Percentiles rank a stretch among this genome's conserved stretches.
phyloP scores from a whole-genome alignment of 1,284 basidiomycete genomes.

The Leccinum pachyderme region DNA sequence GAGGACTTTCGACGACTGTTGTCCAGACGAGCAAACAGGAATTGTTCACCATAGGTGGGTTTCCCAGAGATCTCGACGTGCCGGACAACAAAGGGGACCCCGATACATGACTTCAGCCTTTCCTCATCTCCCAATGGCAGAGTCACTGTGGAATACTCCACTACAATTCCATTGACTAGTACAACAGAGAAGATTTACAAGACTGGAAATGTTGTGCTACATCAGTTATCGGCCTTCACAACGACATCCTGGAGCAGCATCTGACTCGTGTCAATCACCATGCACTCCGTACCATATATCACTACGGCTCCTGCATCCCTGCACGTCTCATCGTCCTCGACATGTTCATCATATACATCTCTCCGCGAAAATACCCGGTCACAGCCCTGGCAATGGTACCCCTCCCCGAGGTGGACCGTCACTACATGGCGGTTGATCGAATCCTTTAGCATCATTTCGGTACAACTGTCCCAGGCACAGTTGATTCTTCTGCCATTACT shows the following conservation, averaged over 20 bases:
- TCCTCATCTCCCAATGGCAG: too few relatives aligned
- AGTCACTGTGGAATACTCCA: too few relatives aligned
- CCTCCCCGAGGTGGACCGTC: conserved; percentile 14
- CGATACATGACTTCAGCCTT: too few relatives aligned
- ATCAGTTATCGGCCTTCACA: background rate
- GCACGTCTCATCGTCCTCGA: background rate
- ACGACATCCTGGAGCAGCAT: background rate
- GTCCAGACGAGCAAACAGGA: too few relatives aligned
- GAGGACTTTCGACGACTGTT: too few relatives aligned
- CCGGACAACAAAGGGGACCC: too few relatives aligned
- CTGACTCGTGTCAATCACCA: background rate
- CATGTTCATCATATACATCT: conserved; percentile 17
- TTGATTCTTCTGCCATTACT: background rate
- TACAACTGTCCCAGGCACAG: conserved; percentile 16
- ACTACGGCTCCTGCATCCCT: background rate
- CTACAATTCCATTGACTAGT: background rate
- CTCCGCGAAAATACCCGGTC: conserved; percentile 3
- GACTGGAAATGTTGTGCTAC: background rate
- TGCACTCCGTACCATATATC: conserved; percentile 7
- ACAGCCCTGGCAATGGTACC: conserved; percentile 13
- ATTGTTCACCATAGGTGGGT: too few relatives aligned
- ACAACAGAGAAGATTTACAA: background rate
- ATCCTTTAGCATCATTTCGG: conserved; percentile 6
- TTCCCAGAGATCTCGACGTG: too few relatives aligned
- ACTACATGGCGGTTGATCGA: conserved; percentile 14